A percentile compares a stretch with the other conserved stretches of the same genome.
phyloP scores from a whole-genome alignment of 257 asterid genomes.

The Solanum tarapatanum region DNA sequence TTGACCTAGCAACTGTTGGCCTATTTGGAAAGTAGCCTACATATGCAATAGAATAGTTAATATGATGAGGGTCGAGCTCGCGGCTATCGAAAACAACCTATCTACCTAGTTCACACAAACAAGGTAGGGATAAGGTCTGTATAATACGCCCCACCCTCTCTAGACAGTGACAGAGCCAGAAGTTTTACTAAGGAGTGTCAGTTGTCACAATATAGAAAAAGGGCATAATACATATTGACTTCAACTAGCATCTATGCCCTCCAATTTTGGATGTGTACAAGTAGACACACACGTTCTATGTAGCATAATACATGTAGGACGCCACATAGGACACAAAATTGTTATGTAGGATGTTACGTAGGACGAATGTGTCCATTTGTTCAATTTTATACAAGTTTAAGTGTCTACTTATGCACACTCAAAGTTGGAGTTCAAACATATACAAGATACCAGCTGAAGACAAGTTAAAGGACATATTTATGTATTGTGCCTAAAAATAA shows the following conservation, averaged over 20 bases:
- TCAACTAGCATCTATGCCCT: too few relatives aligned
- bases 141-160: background rate
- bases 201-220: background rate
- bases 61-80: background rate
- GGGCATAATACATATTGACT: too few relatives aligned
- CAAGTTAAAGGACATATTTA: too few relatives aligned
- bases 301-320: background rate
- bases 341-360: too few relatives aligned
- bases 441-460: background rate
- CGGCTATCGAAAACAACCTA: background rate
- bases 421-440: too few relatives aligned
- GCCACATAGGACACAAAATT: background rate
- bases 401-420: too few relatives aligned
- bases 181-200: background rate
- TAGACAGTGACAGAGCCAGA: background rate
- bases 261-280: too few relatives aligned
- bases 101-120: background rate
- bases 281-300: too few relatives aligned
- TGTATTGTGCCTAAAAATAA: too few relatives aligned
- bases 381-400: too few relatives aligned
- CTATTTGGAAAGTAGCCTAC: slow-evolving; percentile 54
- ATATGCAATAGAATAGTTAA: background rate
- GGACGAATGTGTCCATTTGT: too few relatives aligned
- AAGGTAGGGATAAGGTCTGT: background rate
- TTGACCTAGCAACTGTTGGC: slow-evolving; percentile 46